Conservation (phyloP, 139 green algal species). For the Closterium sp. region DNA sequence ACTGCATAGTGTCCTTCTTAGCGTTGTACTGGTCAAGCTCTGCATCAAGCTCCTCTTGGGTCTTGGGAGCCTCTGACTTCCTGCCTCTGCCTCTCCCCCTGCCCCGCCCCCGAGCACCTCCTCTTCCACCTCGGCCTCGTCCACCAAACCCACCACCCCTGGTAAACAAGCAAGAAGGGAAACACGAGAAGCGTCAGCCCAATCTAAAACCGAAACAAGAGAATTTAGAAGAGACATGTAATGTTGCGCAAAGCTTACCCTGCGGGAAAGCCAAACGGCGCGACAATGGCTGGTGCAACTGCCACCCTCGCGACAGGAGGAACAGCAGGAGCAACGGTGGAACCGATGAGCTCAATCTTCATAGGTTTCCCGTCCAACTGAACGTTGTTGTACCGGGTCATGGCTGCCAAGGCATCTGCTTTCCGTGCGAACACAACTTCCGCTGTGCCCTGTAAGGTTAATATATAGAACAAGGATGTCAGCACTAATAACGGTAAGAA, state of each 20-base stretch:
- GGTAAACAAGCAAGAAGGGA: neutral
- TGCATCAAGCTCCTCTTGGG: conserved; percentile 46
- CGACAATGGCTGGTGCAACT: neutral
- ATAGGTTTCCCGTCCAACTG: conserved; percentile 58
- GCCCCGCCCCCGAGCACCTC: conserved; percentile 2
- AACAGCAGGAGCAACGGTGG: conserved; percentile 12
- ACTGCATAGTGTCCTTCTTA: conserved; percentile 31
- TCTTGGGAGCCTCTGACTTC: conserved; percentile 25
- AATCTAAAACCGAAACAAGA: neutral
- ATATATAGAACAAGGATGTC: neutral
- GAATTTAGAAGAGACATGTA: neutral
- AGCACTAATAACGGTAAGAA: neutral
- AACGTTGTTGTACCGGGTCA: conserved; percentile 58
- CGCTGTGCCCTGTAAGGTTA: conserved; percentile 50
- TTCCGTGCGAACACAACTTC: conserved; percentile 57
- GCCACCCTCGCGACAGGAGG: neutral
- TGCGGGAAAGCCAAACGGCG: neutral
- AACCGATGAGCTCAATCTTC: conserved; percentile 54
- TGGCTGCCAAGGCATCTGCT: conserved; percentile 41
- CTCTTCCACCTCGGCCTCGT: neutral
- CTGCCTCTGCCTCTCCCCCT: neutral
- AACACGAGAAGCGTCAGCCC: neutral
- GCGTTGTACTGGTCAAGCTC: conserved; percentile 53
- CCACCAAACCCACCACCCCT: conserved; percentile 1
- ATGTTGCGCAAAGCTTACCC: neutral